Conservation (phyloP, 1,139 yeast genomes). For the Geotrichum aggregatum region DNA sequence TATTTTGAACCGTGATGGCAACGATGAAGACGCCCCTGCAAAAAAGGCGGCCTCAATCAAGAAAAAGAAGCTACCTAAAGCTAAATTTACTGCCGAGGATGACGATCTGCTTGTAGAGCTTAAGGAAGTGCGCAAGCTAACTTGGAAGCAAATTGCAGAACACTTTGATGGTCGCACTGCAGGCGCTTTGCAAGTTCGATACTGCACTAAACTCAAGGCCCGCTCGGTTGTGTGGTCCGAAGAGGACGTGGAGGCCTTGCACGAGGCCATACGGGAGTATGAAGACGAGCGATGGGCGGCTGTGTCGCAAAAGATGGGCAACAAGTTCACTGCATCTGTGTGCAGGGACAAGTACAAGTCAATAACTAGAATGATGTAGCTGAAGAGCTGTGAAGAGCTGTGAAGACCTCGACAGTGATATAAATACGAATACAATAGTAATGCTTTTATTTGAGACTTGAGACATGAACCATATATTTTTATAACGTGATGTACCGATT, state of each 20-base stretch:
- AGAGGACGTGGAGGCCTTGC: conserved; percentile 27
- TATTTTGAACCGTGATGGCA: not conserved
- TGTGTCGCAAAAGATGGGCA: conserved; percentile 30
- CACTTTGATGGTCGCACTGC: conserved; percentile 34
- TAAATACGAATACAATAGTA: too few species aligned
- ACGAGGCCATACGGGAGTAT: conserved; percentile 29
- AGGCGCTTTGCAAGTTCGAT: conserved; percentile 35
- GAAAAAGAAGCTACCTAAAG: conserved; percentile 22
- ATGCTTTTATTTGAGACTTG: too few species aligned
- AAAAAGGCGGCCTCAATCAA: not conserved
- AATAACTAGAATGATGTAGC: not conserved
- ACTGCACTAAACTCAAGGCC: conserved; percentile 33
- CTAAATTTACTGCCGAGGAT: conserved; percentile 34
- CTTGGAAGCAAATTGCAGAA: conserved; percentile 35
- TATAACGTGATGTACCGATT: too few species aligned
- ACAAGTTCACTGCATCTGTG: conserved; percentile 27
- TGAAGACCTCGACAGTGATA: too few species aligned
- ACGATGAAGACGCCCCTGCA: not conserved
- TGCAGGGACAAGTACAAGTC: conserved; percentile 27
- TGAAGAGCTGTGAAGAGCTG: not conserved
- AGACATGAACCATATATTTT: too few species aligned
- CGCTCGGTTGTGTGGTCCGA: conserved; percentile 29
- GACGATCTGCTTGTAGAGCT: conserved; percentile 32
- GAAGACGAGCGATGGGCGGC: conserved; percentile 32
- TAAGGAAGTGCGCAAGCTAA: conserved; percentile 30